Conservation (phyloP, 1,284 basidiomycete genomes). For the Takashimella koratensis region DNA sequence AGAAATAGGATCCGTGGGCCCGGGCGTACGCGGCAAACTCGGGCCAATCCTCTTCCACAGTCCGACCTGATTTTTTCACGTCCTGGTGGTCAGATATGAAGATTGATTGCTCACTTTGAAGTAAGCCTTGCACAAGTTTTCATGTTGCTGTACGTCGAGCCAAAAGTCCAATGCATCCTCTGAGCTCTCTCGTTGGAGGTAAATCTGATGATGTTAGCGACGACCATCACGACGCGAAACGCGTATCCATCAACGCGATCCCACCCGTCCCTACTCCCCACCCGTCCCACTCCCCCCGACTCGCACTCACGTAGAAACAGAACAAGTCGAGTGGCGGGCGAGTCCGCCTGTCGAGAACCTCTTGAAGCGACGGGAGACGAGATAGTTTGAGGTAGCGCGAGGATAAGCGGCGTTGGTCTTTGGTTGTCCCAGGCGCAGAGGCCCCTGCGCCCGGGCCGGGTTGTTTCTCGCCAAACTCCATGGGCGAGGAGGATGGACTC, state of each 20-base stretch:
- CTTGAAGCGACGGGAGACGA: slow-evolving; percentile 59
- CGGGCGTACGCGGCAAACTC: slow-evolving; percentile 88
- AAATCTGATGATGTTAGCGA: slow-evolving; percentile 55
- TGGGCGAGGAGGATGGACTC: neutral
- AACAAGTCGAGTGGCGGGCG: slow-evolving; percentile 93
- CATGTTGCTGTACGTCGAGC: slow-evolving; percentile 98
- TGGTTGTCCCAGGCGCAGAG: neutral
- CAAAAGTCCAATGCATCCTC: slow-evolving; percentile 98
- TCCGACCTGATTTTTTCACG: slow-evolving; percentile 84
- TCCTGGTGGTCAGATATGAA: slow-evolving; percentile 52
- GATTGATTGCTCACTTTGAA: slow-evolving; percentile 61
- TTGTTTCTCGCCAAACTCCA: neutral
- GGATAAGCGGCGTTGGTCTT: slow-evolving; percentile 29
- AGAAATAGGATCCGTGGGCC: slow-evolving; percentile 57
- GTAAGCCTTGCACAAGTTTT: slow-evolving; percentile 95
- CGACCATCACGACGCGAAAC: neutral
- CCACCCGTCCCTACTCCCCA: neutral
- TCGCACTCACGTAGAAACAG: slow-evolving; percentile 90
- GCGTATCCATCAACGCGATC: neutral
- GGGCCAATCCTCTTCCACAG: slow-evolving; percentile 94
- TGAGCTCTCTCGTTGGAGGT: slow-evolving; percentile 86
- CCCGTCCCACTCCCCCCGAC: neutral
- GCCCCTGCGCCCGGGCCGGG: neutral
- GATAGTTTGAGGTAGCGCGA: slow-evolving; percentile 44
- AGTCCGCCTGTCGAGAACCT: slow-evolving; percentile 81